Evolutionary conservation across 2,329 filamentous ascomycete species (phyloP), one percentile per base, ranked within the genome.

Genomic region (Fusarium nurragi): DNA sequence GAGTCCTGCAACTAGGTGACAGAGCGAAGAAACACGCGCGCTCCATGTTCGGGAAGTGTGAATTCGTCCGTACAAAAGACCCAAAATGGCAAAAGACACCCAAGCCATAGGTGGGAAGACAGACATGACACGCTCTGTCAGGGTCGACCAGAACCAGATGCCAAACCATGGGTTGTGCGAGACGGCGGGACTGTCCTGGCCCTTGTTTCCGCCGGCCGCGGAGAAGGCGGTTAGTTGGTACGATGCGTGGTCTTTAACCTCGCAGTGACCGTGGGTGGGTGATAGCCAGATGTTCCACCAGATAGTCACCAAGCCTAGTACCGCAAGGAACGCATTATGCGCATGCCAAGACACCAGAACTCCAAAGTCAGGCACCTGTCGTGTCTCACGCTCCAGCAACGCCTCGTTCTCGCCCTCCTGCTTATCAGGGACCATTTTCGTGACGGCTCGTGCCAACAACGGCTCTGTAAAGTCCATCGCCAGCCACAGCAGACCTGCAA

Each of bases 211-310:
- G 32, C 18, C 11, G 26, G 0, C 28, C 41, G 40, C 3, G 4
- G 54, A 39, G 7, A 47, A n/a, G 4, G 37, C 28, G 21, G 51
- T 43, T 0, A 30, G 9, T 34, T 34, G 40, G 3, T 37, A 36
- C 10, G 57, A 53, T 1, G 43, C 21, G 21, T 60, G 50, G 16
- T 71, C 49, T 6, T 67, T 34, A 10, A 60, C 13, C 11, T 64
- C 50, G 49, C 80, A 82, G 59, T 76, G 72, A 21, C 78, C 80
- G 36, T 75, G 69, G 14, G 73, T 75, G 0, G 76, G 76, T 3
- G 80, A 81, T 2, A 82, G 68, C 80, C 80, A 81, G 21, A 79
- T 73, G 51, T 83, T 83, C 80, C 80, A 83, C 70, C 74, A 80
- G 19, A 81, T 81, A 3, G 80, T 75, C 7, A 81, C 63, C 2